phyloP scores from a whole-genome alignment of 768 basidiomycete genomes.

The Boletus rubropictus region DNA sequence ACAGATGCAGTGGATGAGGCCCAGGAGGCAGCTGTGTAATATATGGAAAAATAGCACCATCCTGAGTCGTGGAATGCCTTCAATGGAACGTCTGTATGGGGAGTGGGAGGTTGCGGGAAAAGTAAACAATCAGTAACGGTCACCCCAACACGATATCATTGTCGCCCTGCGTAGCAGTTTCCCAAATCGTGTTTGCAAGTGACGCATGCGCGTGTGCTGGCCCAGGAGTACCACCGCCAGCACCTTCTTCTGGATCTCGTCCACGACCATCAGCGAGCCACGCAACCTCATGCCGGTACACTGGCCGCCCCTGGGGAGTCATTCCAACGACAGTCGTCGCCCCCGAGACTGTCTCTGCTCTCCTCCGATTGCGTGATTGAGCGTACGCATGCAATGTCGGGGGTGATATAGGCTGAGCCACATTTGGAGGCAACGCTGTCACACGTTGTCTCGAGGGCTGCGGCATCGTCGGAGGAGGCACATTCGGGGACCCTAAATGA shows the following conservation, averaged over 20 bases:
- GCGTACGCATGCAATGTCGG: conserved; percentile 14
- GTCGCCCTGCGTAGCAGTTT: conserved; percentile 23
- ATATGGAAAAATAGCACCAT: neutral
- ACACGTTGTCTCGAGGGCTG: conserved; percentile 26
- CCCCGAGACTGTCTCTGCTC: conserved; percentile 33
- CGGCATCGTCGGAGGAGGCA: conserved; percentile 9
- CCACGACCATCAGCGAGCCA: conserved; percentile 23
- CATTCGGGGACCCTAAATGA: conserved; percentile 9
- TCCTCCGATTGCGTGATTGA: conserved; percentile 26
- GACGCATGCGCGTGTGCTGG: conserved; percentile 18
- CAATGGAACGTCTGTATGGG: neutral
- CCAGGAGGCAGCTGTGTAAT: neutral
- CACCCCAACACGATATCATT: conserved; percentile 30
- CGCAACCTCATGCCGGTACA: conserved; percentile 27
- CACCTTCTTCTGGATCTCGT: conserved; percentile 18
- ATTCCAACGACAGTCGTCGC: conserved; percentile 23
- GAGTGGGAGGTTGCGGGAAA: neutral
- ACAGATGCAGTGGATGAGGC: conserved; percentile 5
- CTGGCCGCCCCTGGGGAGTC: conserved; percentile 25
- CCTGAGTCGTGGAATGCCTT: conserved; percentile 5
- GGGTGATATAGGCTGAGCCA: conserved; percentile 20
- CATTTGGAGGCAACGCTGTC: conserved; percentile 25
- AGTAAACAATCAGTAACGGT: conserved; percentile 6
- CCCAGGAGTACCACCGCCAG: conserved; percentile 13
- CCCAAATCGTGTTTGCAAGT: conserved; percentile 27